Evolutionary conservation across 202 grass and related monocot genomes (phyloP).

Genomic region (Panicum hallii): DNA sequence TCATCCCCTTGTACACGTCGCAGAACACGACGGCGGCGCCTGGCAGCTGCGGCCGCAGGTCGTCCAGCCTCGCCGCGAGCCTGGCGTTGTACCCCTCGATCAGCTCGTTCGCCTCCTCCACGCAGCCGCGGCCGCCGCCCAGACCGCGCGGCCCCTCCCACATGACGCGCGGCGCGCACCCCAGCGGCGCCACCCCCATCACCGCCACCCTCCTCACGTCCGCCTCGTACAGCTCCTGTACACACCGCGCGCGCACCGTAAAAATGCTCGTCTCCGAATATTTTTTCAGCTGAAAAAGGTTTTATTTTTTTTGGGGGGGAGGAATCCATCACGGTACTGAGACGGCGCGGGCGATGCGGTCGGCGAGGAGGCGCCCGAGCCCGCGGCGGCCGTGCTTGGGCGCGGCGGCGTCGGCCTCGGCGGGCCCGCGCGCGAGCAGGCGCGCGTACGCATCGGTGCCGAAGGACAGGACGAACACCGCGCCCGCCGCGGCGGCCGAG

Average conservation of each 20-base stretch:
- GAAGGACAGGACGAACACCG: constrained; percentile 71
- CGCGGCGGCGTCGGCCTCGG: constrained; percentile 41
- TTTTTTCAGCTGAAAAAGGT: no score
- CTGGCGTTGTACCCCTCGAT: constrained; percentile 63
- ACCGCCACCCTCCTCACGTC: constrained; percentile 67
- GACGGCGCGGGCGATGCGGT: constrained; percentile 45
- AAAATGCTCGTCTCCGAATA: no score
- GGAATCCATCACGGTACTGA: no score
- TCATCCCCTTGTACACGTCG: constrained; percentile 65
- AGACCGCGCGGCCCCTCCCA: constrained; percentile 47
- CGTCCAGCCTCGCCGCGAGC: constrained; percentile 49
- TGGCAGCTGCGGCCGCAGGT: constrained; percentile 44
- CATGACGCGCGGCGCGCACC: constrained; percentile 65
- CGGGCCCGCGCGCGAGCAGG: constrained; percentile 43
- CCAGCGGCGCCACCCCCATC: constrained; percentile 68
- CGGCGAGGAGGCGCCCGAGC: constrained; percentile 53
- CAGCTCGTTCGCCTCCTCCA: constrained; percentile 74
- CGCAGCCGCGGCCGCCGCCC: constrained; percentile 36
- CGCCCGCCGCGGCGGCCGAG: constrained; percentile 4
- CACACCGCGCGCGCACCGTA: neutral
- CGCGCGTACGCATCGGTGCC: constrained; percentile 63
- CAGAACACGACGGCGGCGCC: constrained; percentile 69
- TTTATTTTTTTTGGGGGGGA: no score
- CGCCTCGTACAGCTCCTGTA: constrained; percentile 71
- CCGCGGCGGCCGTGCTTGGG: constrained; percentile 69